Evolutionary conservation across 768 basidiomycete genomes (phyloP).

Genomic region (Mrakia blollopis): DNA sequence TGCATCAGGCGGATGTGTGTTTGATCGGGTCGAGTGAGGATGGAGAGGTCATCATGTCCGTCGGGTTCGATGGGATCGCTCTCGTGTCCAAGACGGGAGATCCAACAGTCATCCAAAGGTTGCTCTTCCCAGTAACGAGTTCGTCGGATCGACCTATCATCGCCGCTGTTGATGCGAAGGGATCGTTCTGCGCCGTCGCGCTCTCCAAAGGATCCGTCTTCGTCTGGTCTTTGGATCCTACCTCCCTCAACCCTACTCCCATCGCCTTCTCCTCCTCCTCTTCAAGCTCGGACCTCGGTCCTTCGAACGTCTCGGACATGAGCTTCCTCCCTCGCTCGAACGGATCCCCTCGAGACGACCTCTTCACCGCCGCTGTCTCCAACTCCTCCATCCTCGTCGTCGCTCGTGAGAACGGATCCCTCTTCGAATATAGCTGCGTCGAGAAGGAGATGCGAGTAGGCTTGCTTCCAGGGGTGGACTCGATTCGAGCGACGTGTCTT

Average conservation of each 20-base stretch:
- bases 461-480: background rate
- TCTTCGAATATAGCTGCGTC: constrained; percentile 13
- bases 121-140: constrained; percentile 55
- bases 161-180: constrained; percentile 21
- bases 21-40: constrained; percentile 66
- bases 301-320: background rate
- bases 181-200: constrained; percentile 21
- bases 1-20: constrained; percentile 75
- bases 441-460: background rate
- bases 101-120: constrained; percentile 46
- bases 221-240: constrained; percentile 23
- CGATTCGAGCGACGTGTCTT: constrained; percentile 16
- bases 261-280: constrained; percentile 2
- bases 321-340: background rate
- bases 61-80: constrained; percentile 74
- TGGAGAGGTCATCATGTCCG: constrained; percentile 61
- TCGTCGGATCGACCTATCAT: constrained; percentile 59
- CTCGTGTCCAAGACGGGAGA: constrained; percentile 59
- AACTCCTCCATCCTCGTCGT: constrained; percentile 14
- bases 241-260: background rate
- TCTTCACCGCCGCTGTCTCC: background rate
- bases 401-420: constrained; percentile 19
- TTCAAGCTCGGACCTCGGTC: background rate
- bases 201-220: constrained; percentile 15
- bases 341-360: background rate